These are phyloP conservation scores for Juglanconis sp. DNA, from an alignment of 2,329 filamentous ascomycete genomes.

Conservation along the genomic window DNA sequence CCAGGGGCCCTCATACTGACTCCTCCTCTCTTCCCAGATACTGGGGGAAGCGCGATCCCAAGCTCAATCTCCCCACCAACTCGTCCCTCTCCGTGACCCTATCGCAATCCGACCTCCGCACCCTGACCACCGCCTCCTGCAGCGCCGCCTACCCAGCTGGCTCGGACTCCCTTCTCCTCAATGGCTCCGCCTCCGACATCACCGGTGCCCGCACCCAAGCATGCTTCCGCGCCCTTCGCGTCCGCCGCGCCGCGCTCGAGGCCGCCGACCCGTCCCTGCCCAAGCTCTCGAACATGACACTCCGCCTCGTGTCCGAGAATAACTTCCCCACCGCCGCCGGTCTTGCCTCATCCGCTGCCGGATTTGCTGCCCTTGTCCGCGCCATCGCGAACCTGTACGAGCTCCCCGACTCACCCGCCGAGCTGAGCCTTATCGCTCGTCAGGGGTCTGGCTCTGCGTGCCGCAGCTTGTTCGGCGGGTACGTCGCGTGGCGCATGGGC, in stretches of 20 bases:
- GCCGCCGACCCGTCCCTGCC: conserved; percentile 69
- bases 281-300: conserved; percentile 70
- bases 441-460: conserved; percentile 96
- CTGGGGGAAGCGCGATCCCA: conserved; percentile 95
- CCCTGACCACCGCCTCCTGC: conserved; percentile 92
- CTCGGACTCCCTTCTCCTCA: conserved; percentile 74
- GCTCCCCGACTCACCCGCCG: conserved; percentile 74
- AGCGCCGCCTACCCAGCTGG: conserved; percentile 60
- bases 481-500: conserved; percentile 91
- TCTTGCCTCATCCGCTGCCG: conserved; percentile 69
- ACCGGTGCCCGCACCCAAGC: conserved; percentile 88
- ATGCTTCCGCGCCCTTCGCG: conserved; percentile 82
- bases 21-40: conserved; percentile 41
- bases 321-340: conserved; percentile 98
- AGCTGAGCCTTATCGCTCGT: conserved; percentile 83
- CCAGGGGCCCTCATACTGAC: conserved; percentile 20
- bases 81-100: conserved; percentile 96
- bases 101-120: conserved; percentile 88
- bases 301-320: conserved; percentile 91
- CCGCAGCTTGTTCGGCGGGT: conserved; percentile 88
- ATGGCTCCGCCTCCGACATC: conserved; percentile 78
- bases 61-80: conserved; percentile 95
- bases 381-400: conserved; percentile 91
- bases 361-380: conserved; percentile 70
- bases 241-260: conserved; percentile 75